These are phyloP conservation scores for Suillus hirtellus DNA, from an alignment of 768 basidiomycete species.

Conservation along the genomic window DNA sequence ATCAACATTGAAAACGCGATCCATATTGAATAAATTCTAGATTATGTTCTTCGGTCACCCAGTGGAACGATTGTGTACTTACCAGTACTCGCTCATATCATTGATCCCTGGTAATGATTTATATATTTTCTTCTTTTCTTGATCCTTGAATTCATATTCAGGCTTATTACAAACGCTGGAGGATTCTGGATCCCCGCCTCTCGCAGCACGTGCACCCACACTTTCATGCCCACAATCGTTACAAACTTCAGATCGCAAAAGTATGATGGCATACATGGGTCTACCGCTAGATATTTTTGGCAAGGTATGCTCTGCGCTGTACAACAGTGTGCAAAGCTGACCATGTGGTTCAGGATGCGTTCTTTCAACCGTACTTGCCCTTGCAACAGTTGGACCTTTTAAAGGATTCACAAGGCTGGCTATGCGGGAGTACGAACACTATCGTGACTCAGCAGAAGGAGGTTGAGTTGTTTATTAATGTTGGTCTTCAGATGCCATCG, in stretches of 20 bases:
- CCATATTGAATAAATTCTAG: conserved; percentile 40
- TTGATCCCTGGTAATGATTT: conserved; percentile 74
- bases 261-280: conserved; percentile 89
- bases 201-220: conserved; percentile 60
- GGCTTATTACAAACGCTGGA: conserved; percentile 87
- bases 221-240: conserved; percentile 77
- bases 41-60: conserved; percentile 98
- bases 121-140: conserved; percentile 2
- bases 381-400: conserved; percentile 92
- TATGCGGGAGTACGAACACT: conserved; percentile 94
- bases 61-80: conserved; percentile 93
- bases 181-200: conserved; percentile 87
- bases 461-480: conserved; percentile 89
- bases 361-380: conserved; percentile 98
- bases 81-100: conserved; percentile 96
- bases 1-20: background rate
- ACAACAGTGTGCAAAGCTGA: background rate
- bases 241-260: conserved; percentile 85
- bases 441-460: conserved; percentile 94
- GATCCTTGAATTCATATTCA: conserved; percentile 29
- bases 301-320: conserved; percentile 48
- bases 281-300: conserved; percentile 95
- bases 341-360: conserved; percentile 61
- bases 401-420: conserved; percentile 76
- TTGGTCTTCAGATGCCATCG: conserved; percentile 34